phyloP scores from a whole-genome alignment of 2,329 filamentous ascomycete species.

The Trichothecium sympodiale region DNA sequence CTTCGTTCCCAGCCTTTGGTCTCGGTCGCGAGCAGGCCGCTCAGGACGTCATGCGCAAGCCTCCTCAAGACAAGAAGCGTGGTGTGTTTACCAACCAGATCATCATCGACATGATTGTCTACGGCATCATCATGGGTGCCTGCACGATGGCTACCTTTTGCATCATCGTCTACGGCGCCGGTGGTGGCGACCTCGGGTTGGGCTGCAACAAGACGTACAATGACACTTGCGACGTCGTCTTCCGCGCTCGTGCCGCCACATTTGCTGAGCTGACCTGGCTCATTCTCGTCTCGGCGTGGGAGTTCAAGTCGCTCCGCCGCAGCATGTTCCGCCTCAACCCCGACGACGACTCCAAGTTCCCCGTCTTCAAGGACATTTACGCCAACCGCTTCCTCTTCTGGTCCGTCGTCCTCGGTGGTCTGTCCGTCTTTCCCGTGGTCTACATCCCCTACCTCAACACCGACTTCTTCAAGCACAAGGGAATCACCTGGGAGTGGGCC shows the following conservation, averaged over 20 bases:
- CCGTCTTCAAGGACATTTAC: constrained; percentile 52
- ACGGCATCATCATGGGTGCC: constrained; percentile 66
- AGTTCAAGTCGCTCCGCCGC: constrained; percentile 62
- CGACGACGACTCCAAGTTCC: constrained; percentile 35
- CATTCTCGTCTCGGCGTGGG: constrained; percentile 65
- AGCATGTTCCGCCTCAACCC: constrained; percentile 60
- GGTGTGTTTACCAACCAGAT: constrained; percentile 73
- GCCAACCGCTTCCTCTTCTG: constrained; percentile 61
- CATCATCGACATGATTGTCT: constrained; percentile 68
- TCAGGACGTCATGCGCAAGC: constrained; percentile 67
- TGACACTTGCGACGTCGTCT: constrained; percentile 47
- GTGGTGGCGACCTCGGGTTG: constrained; percentile 42
- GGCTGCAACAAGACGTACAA: constrained; percentile 53
- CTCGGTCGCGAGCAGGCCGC: constrained; percentile 70
- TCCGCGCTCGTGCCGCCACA: constrained; percentile 59
- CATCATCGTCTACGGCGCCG: constrained; percentile 48
- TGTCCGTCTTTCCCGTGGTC: constrained; percentile 57
- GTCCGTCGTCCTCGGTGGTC: constrained; percentile 47
- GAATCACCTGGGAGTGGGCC: constrained; percentile 67
- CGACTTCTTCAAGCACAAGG: constrained; percentile 60
- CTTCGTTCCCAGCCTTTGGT: constrained; percentile 77
- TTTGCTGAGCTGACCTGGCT: constrained; percentile 67
- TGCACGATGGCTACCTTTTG: constrained; percentile 57
- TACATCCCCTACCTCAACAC: constrained; percentile 64
- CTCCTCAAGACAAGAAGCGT: constrained; percentile 56